Percentiles rank a stretch among this genome's conserved stretches.
These are phyloP conservation scores for Pseudogymnoascus destructans DNA, from an alignment of 2,329 filamentous ascomycete genomes.

Conservation along the genomic window DNA sequence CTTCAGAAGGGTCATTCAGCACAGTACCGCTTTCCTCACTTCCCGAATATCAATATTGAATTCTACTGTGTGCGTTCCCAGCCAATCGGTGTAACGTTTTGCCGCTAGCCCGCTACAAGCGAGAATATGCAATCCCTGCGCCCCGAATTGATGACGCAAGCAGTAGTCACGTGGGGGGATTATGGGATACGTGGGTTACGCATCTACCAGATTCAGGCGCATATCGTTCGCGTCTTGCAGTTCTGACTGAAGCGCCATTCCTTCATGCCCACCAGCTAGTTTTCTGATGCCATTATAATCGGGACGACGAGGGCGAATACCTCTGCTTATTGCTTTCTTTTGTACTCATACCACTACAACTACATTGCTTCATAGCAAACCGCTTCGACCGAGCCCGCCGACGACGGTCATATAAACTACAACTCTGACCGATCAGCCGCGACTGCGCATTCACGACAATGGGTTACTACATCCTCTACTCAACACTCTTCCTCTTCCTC, in stretches of 20 bases:
- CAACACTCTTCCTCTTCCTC: conserved; percentile 57
- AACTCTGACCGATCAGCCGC: background rate
- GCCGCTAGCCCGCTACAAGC: conserved; percentile 1
- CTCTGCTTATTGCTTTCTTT: background rate
- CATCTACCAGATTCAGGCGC: background rate
- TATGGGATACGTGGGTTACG: background rate
- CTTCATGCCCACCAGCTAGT: background rate
- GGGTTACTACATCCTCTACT: conserved; percentile 65
- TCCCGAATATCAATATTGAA: background rate
- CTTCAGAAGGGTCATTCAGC: background rate
- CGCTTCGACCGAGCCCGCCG: background rate
- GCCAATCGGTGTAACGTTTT: conserved; percentile 1
- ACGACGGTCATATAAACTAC: background rate
- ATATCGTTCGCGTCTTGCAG: background rate
- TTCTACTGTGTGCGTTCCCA: background rate
- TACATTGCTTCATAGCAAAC: background rate
- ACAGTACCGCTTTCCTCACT: background rate
- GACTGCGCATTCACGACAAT: conserved; percentile 35
- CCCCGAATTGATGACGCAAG: background rate
- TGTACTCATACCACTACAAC: background rate
- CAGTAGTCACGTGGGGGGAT: background rate
- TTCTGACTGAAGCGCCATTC: background rate
- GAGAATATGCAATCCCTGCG: background rate
- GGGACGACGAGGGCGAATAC: background rate
- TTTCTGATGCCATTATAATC: background rate